Evolutionary conservation across 1,139 yeast species (phyloP).

Genomic region (Diutina ranongensis): DNA sequence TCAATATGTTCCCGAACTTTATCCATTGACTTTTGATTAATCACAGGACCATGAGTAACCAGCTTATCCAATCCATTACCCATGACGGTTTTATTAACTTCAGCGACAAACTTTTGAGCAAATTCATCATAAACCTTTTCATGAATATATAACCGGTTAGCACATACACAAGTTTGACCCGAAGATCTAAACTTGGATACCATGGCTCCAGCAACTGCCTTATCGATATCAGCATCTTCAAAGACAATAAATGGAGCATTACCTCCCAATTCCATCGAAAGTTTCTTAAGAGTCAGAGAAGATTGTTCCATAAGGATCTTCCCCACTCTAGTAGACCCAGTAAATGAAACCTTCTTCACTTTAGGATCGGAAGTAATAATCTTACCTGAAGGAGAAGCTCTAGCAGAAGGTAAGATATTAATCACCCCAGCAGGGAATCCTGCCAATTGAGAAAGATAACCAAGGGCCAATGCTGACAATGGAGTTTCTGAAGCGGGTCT

Average conservation of each 20-base stretch:
- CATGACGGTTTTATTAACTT: constrained; percentile 37
- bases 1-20: constrained; percentile 64
- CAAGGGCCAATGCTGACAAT: constrained; percentile 72
- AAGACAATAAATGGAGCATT: constrained; percentile 88
- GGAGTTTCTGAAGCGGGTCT: constrained; percentile 94
- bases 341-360: constrained; percentile 72
- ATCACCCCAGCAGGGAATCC: constrained; percentile 83
- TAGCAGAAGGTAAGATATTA: constrained; percentile 46
- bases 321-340: constrained; percentile 73
- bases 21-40: constrained; percentile 50
- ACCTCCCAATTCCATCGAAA: constrained; percentile 80
- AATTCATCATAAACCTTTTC: constrained; percentile 51
- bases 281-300: constrained; percentile 66
- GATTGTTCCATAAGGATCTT: constrained; percentile 63
- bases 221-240: constrained; percentile 69
- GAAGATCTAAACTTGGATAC: constrained; percentile 23
- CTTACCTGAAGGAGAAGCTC: constrained; percentile 54
- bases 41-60: constrained; percentile 75
- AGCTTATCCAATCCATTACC: constrained; percentile 65
- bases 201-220: constrained; percentile 39
- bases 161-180: constrained; percentile 71
- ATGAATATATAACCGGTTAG: constrained; percentile 64
- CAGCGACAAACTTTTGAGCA: constrained; percentile 18
- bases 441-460: constrained; percentile 58
- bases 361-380: constrained; percentile 17